These are phyloP conservation scores for Cyanophora paradoxa DNA, from an alignment of 78 protist genomes.

Conservation along the genomic window DNA sequence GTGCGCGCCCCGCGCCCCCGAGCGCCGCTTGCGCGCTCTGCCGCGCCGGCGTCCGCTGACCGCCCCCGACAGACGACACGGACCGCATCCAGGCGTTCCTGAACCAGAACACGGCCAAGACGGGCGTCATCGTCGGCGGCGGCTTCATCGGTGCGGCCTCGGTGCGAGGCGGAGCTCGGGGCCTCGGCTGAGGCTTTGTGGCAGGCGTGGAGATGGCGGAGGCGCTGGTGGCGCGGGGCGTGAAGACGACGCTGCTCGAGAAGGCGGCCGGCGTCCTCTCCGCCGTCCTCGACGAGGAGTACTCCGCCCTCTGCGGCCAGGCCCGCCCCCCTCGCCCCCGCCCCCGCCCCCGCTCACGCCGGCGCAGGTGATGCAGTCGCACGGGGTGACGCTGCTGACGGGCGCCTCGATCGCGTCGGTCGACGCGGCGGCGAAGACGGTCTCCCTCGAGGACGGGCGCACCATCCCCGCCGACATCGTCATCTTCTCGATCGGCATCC, in stretches of 20 bases:
- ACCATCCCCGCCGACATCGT: constrained; percentile 8
- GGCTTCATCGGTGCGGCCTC: constrained; percentile 66
- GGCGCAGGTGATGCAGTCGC: not conserved
- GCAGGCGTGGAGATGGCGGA: constrained; percentile 51
- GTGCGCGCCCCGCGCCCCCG: too few relatives aligned
- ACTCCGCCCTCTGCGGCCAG: too few relatives aligned
- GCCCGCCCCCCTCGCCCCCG: too few relatives aligned
- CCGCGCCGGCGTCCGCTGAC: too few relatives aligned
- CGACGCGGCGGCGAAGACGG: constrained; percentile 3
- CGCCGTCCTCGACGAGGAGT: constrained; percentile 46
- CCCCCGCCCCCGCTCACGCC: too few relatives aligned
- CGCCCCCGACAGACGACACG: constrained; percentile 20
- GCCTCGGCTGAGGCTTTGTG: too few relatives aligned
- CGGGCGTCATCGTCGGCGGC: constrained; percentile 40
- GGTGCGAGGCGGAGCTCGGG: too few relatives aligned
- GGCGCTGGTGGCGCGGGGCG: constrained; percentile 4
- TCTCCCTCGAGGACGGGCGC: not conserved
- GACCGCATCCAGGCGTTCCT: constrained; percentile 12
- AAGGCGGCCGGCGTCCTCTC: constrained; percentile 28
- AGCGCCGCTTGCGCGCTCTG: too few relatives aligned
- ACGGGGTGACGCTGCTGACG: not conserved
- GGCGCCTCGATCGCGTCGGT: not conserved
- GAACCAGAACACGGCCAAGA: not conserved
- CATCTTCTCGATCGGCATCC: constrained; percentile 44
- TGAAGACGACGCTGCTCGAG: constrained; percentile 34